Percentiles rank a stretch among this genome's conserved stretches.
phyloP scores from a whole-genome alignment of 495 filamentous ascomycete species.

The Pyronema domesticum region DNA sequence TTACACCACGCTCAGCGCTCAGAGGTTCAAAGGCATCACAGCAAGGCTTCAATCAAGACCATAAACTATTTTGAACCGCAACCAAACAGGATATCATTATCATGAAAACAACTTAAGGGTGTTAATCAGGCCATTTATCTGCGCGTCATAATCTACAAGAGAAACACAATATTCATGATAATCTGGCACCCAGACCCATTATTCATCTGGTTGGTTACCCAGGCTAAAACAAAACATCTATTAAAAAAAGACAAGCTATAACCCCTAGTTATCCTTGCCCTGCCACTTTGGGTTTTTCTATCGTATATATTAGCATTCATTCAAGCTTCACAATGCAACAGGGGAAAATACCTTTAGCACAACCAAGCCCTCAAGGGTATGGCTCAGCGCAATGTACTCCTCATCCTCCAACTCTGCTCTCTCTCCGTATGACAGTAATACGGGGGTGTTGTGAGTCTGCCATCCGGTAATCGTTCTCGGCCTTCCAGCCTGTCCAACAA shows the following conservation, averaged over 20 bases:
- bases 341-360: conserved; percentile 59
- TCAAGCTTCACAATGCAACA: background rate
- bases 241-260: background rate
- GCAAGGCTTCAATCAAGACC: too few species aligned
- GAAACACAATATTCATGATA: too few species aligned
- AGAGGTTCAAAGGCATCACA: too few species aligned
- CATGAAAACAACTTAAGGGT: too few species aligned
- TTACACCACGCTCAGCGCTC: too few species aligned
- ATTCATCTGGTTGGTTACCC: too few species aligned
- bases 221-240: background rate
- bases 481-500: conserved; percentile 87
- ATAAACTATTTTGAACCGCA: too few species aligned
- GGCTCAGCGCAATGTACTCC: conserved; percentile 80
- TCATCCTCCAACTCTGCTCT: conserved; percentile 94
- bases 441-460: conserved; percentile 97
- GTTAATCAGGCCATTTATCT: too few species aligned
- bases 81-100: too few species aligned
- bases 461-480: conserved; percentile 99
- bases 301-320: conserved; percentile 3
- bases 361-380: conserved; percentile 81
- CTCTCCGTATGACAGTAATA: conserved; percentile 82
- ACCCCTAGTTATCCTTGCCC: conserved; percentile 12
- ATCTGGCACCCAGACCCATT: too few species aligned
- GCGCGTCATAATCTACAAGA: too few species aligned
- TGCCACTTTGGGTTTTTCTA: conserved; percentile 25